phyloP scores from a whole-genome alignment of 1,284 basidiomycete species.

The Vanrija sp. region DNA sequence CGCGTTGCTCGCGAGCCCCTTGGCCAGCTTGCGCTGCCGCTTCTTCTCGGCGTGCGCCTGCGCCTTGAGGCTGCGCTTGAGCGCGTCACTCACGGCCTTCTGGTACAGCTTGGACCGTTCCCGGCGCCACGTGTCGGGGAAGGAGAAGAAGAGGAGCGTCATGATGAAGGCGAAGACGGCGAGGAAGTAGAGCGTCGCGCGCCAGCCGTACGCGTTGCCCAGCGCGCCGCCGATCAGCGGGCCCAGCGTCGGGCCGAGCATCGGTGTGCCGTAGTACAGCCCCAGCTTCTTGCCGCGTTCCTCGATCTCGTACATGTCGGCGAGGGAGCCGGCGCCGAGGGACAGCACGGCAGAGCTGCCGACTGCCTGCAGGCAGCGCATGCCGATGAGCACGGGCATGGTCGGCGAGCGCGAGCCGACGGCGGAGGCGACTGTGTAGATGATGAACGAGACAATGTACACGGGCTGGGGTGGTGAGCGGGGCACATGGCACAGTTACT shows the following conservation, averaged over 20 bases:
- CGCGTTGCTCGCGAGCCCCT: slow-evolving; percentile 26
- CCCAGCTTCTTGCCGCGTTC: slow-evolving; percentile 64
- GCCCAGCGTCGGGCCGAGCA: slow-evolving; percentile 61
- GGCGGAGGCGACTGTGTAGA: slow-evolving; percentile 61
- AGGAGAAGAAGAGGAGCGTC: slow-evolving; percentile 59
- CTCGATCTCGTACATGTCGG: slow-evolving; percentile 70
- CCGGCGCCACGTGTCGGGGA: slow-evolving; percentile 75
- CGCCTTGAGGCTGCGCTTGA: slow-evolving; percentile 37
- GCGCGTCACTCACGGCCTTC: slow-evolving; percentile 49
- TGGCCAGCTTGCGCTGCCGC: slow-evolving; percentile 23
- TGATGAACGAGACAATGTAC: slow-evolving; percentile 59
- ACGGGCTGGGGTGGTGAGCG: slow-evolving; percentile 53
- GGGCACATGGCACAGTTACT: slow-evolving; percentile 13
- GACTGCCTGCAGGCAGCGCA: slow-evolving; percentile 41
- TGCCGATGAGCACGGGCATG: slow-evolving; percentile 64
- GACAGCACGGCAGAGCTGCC: slow-evolving; percentile 72
- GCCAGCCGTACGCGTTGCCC: slow-evolving; percentile 63
- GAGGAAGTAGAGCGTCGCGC: slow-evolving; percentile 76
- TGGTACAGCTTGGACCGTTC: slow-evolving; percentile 77
- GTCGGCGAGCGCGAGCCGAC: slow-evolving; percentile 60
- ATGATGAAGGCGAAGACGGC: slow-evolving; percentile 60
- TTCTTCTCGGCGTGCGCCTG: slow-evolving; percentile 28
- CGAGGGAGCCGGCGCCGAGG: slow-evolving; percentile 72
- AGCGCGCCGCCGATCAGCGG: slow-evolving; percentile 67
- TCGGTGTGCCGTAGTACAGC: slow-evolving; percentile 43